phyloP scores from a whole-genome alignment of 1,139 yeast species.

The Suhomyces terraborum region DNA sequence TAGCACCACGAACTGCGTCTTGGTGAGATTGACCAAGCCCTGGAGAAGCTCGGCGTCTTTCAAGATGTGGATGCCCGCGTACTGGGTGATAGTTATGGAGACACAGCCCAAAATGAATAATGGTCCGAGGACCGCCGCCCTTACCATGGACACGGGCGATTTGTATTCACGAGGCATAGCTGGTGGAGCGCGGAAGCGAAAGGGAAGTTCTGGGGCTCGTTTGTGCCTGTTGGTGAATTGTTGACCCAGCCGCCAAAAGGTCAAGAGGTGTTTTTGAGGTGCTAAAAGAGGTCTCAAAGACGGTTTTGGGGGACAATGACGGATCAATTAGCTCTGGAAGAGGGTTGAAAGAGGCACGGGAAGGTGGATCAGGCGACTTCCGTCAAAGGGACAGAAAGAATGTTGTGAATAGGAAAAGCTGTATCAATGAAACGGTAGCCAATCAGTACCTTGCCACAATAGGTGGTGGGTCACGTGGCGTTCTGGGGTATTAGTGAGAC shows the following conservation, averaged over 20 bases:
- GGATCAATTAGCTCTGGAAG: too few relatives aligned
- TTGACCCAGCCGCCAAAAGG: too few relatives aligned
- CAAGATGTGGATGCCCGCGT: slow-evolving; percentile 30
- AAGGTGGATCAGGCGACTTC: too few relatives aligned
- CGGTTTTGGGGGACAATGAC: too few relatives aligned
- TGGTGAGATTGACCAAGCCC: slow-evolving; percentile 48
- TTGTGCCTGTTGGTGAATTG: not conserved
- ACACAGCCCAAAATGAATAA: slow-evolving; percentile 49
- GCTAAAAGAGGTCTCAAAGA: too few relatives aligned
- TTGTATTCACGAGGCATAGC: slow-evolving; percentile 8
- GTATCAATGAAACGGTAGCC: not conserved
- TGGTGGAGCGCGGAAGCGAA: not conserved
- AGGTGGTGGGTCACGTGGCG: not conserved
- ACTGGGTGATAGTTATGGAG: slow-evolving; percentile 46
- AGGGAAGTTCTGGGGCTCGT: not conserved
- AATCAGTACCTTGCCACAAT: not conserved
- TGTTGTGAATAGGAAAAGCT: not conserved
- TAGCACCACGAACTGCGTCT: slow-evolving; percentile 50
- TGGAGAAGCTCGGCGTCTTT: slow-evolving; percentile 31
- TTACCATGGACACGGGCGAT: slow-evolving; percentile 23
- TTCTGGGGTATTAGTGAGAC: too few relatives aligned
- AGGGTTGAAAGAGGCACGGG: too few relatives aligned
- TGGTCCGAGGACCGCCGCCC: slow-evolving; percentile 34
- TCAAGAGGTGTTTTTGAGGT: too few relatives aligned
- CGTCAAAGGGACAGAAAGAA: too few relatives aligned